Percentiles rank a stretch among this genome's conserved stretches.
Conservation (phyloP, 2,329 filamentous ascomycete genomes). For the Pseudocercospora cruenta region DNA sequence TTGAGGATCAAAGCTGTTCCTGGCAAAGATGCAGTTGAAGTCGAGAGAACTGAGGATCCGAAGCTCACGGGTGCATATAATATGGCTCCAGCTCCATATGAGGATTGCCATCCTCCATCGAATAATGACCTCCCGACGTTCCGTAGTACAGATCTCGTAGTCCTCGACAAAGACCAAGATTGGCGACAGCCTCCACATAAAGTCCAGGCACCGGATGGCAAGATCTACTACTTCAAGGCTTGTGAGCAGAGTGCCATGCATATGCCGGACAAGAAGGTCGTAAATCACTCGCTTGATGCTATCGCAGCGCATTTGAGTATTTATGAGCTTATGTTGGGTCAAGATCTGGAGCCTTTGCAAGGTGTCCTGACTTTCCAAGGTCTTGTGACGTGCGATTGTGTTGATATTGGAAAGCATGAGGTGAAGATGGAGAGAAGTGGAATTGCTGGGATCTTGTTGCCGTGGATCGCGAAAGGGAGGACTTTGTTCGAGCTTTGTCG, state of each 20-base stretch:
- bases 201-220: not conserved
- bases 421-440: not conserved
- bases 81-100: not conserved
- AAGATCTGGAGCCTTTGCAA: not conserved
- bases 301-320: slow-evolving; percentile 2
- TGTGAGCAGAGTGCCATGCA: not conserved
- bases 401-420: not conserved
- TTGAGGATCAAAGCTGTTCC: not conserved
- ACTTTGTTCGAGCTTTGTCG: not conserved
- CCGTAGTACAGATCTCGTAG: not conserved
- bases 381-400: not conserved
- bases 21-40: not conserved
- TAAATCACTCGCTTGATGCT: slow-evolving; percentile 2
- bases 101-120: not conserved
- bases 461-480: not conserved
- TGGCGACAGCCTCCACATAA: slow-evolving; percentile 4
- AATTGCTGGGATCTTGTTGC: slow-evolving; percentile 1
- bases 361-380: not conserved
- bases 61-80: slow-evolving; percentile 6
- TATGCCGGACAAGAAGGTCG: not conserved
- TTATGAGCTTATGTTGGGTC: not conserved
- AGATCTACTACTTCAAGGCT: slow-evolving; percentile 6
- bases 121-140: not conserved
- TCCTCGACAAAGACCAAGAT: not conserved
- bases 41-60: not conserved